Conservation (phyloP, 1,284 basidiomycete species). For the Apiotrichum gracile region DNA sequence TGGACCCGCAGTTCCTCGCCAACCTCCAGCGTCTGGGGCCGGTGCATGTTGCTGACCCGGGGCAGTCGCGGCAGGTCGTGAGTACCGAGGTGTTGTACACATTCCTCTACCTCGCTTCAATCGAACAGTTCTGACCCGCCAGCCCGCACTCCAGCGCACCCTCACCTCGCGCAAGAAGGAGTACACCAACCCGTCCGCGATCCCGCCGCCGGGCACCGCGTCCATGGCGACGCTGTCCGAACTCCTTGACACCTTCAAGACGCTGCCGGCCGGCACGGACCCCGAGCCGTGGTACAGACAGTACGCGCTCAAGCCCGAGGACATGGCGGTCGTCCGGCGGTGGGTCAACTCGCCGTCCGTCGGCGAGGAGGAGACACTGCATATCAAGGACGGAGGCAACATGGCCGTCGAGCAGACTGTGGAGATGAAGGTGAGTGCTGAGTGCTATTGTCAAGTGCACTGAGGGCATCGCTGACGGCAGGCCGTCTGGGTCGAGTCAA, state of each 20-base stretch:
- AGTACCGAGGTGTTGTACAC: constrained; percentile 25
- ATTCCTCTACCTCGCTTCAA: no score
- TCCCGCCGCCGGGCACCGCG: constrained; percentile 53
- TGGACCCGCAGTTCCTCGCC: constrained; percentile 67
- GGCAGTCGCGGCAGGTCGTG: constrained; percentile 55
- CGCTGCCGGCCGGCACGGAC: constrained; percentile 50
- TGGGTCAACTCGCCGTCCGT: constrained; percentile 69
- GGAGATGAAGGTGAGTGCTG: constrained; percentile 51
- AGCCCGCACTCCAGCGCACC: constrained; percentile 40
- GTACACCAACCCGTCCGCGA: constrained; percentile 47
- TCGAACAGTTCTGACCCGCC: neutral
- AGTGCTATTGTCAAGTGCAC: neutral
- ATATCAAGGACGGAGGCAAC: constrained; percentile 52
- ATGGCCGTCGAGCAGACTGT: constrained; percentile 6
- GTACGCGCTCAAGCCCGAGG: constrained; percentile 57
- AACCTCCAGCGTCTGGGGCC: constrained; percentile 66
- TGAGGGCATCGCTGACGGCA: neutral
- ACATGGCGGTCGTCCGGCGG: constrained; percentile 55
- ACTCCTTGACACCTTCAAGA: constrained; percentile 64
- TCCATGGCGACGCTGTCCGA: constrained; percentile 56
- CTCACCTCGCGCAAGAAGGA: constrained; percentile 29
- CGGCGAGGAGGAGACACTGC: constrained; percentile 52
- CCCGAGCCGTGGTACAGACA: constrained; percentile 39
- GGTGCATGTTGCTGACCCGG: constrained; percentile 61
- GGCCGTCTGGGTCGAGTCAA: constrained; percentile 15